Evolutionary conservation across 495 filamentous ascomycete genomes (phyloP), one percentile per base, ranked within the genome.

Genomic region (Pyrenopolyporus hunteri): DNA sequence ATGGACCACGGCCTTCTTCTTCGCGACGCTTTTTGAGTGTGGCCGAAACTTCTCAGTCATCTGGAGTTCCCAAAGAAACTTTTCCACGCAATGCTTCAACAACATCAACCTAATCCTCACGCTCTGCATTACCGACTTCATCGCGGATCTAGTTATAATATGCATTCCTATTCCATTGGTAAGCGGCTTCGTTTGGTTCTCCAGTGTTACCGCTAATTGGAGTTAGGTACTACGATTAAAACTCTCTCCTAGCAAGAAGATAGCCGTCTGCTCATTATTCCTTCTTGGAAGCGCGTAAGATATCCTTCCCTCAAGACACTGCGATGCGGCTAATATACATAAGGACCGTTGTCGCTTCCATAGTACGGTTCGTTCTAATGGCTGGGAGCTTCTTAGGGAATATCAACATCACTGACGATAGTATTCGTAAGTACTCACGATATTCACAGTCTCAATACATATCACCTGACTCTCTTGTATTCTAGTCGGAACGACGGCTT

Each of bases 121-220:
- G 4, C 39, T 71, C 1, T 69, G 63, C 31, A 53, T 63, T 13
- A 69, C 55, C 10, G 68, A 71, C 29, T 69, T 71, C 20, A 16
- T 67, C n/a, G 40, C 51, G 2, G 68, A 71, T 37, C 4, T 67
- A 0, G 19, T 66, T 11, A 69, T 71, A 10, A 45, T 71, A 4
- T n/a, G 17, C 8, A 59, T 71, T 13, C 68, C 68, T 3, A 23
- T 71, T 14, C 59, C 64, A 22, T 23, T 66, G 39, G 68, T 68
- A 35, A 35, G 65, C 63, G 7, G 14, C 44, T 9, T 14, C 32
- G 11, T 28, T 20, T 13, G 5, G 1, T 16, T 23, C 23, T 4
- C 9, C 1, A 35, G 2, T 26, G n/a, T 22, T 31, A 8, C 14
- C 1, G 37, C 49, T 59, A 47, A 59, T 11, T 0, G 10, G 5